Base-by-base conservation (phyloP, 768 basidiomycete genomes). In the Podaxis sp. region DNA sequence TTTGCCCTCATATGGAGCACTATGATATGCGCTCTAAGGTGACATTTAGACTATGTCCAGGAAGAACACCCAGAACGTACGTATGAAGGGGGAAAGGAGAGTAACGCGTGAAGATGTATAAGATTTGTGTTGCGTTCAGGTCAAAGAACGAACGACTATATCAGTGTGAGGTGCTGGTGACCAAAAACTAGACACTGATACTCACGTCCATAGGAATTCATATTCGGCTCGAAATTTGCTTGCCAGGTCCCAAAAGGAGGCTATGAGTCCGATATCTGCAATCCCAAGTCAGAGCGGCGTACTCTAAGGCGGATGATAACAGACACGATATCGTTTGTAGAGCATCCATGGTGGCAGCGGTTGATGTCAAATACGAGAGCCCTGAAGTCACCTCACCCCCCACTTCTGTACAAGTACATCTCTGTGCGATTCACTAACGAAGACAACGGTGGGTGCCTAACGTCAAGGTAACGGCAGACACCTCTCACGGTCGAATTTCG, bases 41-140 rank as follows among this genome's bases (percentile, higher is more conserved):
- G 40, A 41, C 40, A n/a, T 41, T 41, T n/a, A 41, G 40, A 41
- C 17, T 4, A n/a, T 17, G 40, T n/a, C 17, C 17, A 2, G 4
- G 40, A 13, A 41, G 17, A 41, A 2, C 17, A n/a, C 40, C 17
- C 17, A 13, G 12, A 13, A 41, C 40, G 40, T 7, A 41, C 40
- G 40, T 7, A 41, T 41, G 12, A n/a, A n/a, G 17, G 43, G 47
- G 13, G 4, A 57, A 57, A 11, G 56, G 43, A 3, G 41, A 29
- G 19, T 57, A 57, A 11, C 56, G 56, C 6, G 56, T 57, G 43
- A 47, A n/a, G 24, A 57, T 57, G 46, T 57, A 57, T 12, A 57
- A 27, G 8, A 57, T 47, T 19, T 57, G 41, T 1, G 46, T 40
- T 22, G 56, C 41, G 17, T 37, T 57, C 17, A 46, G 19, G 2